Conservation (phyloP, 2,329 filamentous ascomycete species). For the Exserohilum rostratum region DNA sequence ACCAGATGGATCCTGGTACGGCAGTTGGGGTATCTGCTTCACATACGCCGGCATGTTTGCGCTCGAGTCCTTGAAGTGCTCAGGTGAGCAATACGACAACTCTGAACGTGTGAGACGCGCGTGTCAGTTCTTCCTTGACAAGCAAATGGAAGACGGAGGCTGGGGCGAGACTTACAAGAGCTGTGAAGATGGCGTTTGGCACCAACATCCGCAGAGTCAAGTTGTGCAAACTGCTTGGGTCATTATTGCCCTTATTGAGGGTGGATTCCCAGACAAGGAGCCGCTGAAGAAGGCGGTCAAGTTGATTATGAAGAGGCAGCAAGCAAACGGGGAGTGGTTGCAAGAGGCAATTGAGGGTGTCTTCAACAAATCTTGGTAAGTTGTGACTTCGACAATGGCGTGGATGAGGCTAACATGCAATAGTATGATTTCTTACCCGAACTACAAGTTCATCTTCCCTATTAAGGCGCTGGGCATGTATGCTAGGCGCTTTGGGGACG, state of each 20-base stretch:
- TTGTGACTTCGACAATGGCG: conserved; percentile 22
- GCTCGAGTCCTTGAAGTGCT: conserved; percentile 79
- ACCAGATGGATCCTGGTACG: conserved; percentile 93
- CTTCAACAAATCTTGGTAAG: conserved; percentile 94
- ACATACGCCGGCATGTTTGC: conserved; percentile 98
- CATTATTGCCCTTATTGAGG: conserved; percentile 79
- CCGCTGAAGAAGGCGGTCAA: conserved; percentile 75
- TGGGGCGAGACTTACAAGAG: conserved; percentile 96
- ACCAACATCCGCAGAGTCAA: conserved; percentile 79
- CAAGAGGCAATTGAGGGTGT: conserved; percentile 97
- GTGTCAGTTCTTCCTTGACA: conserved; percentile 83
- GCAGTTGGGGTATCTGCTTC: conserved; percentile 97
- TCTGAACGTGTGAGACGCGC: conserved; percentile 73
- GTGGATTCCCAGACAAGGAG: conserved; percentile 75
- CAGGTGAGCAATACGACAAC: conserved; percentile 81
- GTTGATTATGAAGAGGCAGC: conserved; percentile 84
- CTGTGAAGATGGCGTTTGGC: conserved; percentile 77
- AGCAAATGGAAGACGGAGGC: conserved; percentile 86
- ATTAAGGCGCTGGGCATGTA: conserved; percentile 95
- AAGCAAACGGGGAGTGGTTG: conserved; percentile 88
- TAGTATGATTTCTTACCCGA: conserved; percentile 97
- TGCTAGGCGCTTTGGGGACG: conserved; percentile 53
- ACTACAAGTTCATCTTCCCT: conserved; percentile 97
- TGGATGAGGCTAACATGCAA: conserved; percentile 14
- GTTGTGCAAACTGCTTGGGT: conserved; percentile 97